Base-by-base conservation (phyloP, 176 grass and related monocot species). In the Raddia distichophylla region DNA sequence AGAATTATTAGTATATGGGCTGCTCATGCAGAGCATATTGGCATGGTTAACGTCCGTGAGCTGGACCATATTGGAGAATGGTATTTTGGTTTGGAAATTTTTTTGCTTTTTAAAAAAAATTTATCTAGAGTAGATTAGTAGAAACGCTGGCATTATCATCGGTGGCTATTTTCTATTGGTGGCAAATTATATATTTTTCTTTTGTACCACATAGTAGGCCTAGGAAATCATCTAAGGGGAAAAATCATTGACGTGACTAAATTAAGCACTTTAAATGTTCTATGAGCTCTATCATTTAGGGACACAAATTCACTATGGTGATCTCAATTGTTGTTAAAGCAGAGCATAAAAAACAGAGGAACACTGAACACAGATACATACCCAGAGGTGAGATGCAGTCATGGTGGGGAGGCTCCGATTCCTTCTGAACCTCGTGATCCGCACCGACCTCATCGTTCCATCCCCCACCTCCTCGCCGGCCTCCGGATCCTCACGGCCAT, bases 371-470 rank as follows among this genome's bases (percentile, higher is more conserved):
- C 18, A 43, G 8, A 33, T 12, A 65, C 80, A 7, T 79, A 97
- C 94, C 90, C 87, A 94, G 10, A 97, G 15, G 34, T 71, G 81
- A 8, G 90, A 89, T 0, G 74, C 85, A 75, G 54, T 75, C 18
- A 83, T 16, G 22, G 6, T 80, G 6, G 82, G 66, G 8, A 94
- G 76, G 69, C 92, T 94, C 6, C 6, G 64, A 70, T 83, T 92
- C 86, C 87, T 86, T 27, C 34, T 69, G 17, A 92, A 67, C 86
- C 82, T 85, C 47, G 73, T 87, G 55, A 90, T 84, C 73, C 71
- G 52, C 13, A 94, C 83, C 16, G 60, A 78, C 6, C 15, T 56
- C 60, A 35, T 80, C 40, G 14, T 60, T 22, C 48, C 60, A 8
- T 75, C 17, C 2, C 67, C 82, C 0, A 19, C 75, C 8, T 46